Evolutionary conservation across 2,329 filamentous ascomycete genomes (phyloP), one percentile per base, ranked within the genome.

Genomic region (Beauveria varroae): DNA sequence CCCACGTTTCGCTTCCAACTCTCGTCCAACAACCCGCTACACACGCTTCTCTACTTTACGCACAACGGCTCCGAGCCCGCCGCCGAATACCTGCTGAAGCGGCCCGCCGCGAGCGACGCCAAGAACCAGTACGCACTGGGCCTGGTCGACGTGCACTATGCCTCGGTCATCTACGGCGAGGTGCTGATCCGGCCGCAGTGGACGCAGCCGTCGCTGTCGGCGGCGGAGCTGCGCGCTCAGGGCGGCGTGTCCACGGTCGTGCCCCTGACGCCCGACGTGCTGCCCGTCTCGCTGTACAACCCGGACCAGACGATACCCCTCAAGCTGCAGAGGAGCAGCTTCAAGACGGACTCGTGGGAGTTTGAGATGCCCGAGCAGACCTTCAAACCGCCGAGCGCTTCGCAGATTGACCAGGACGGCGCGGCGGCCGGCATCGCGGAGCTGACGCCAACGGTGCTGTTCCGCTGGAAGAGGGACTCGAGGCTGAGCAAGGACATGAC

Each of bases 251-350:
- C 83, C 82, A 18, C 87, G 20, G 68, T 88, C 1, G 68, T 89
- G 63, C 89, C 93, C 10, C 80, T 90, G 40, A 83, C 91, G 30
- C 93, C 93, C 0, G 86, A 87, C 61, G 80, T 85, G 58, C 96
- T 98, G 72, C 81, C 82, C n/a, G 82, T 98, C 44, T 88, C 93
- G 68, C 86, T 99, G 3, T 98, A 97, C 79, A 95, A 96, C 71
- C 95, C 95, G 0, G 93, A 98, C 72, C 91, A 95, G 73, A 83
- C 89, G 67, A 79, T 98, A 22, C 68, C 79, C 1, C 83, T 98
- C 41, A 86, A 83, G 67, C 83, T 87, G 68, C 85, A 89, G 67
- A 82, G 87, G 46, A 88, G 89, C 40, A 86, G 87, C 63, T 96
- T 88, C 64, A 88, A 86, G 63, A 87, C 86, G 16, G 86, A 91